phyloP scores from a whole-genome alignment of 129 eudicot genomes.

The Centella asiatica region DNA sequence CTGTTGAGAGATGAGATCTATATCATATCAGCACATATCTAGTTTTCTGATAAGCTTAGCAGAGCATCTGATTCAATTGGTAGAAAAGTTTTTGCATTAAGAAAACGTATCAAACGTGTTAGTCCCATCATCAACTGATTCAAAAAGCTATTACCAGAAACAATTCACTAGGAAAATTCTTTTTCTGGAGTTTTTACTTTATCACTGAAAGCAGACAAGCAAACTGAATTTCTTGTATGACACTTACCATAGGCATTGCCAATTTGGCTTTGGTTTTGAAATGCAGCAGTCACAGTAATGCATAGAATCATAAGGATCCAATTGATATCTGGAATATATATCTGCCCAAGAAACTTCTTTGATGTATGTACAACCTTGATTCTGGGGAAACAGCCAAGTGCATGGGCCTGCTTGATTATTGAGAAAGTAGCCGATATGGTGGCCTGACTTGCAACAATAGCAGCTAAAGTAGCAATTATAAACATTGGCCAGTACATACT shows the following conservation, averaged over 20 bases:
- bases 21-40: background rate
- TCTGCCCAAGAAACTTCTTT: slow-evolving; percentile 46
- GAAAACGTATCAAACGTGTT: too few species aligned
- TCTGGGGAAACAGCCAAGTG: slow-evolving; percentile 55
- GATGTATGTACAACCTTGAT: slow-evolving; percentile 60
- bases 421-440: slow-evolving; percentile 53
- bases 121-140: too few species aligned
- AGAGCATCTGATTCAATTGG: too few species aligned
- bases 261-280: slow-evolving; percentile 40
- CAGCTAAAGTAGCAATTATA: slow-evolving; percentile 44
- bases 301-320: slow-evolving; percentile 60
- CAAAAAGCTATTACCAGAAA: too few species aligned
- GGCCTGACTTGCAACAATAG: slow-evolving; percentile 54
- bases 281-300: slow-evolving; percentile 50
- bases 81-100: too few species aligned
- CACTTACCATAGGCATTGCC: slow-evolving; percentile 53
- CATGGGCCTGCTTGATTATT: slow-evolving; percentile 45
- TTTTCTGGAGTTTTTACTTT: too few species aligned
- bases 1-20: slow-evolving; percentile 31
- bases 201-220: background rate
- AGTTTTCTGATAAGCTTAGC: too few species aligned
- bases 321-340: slow-evolving; percentile 49
- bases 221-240: background rate
- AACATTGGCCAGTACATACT: slow-evolving; percentile 49
- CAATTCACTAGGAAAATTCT: too few species aligned